Evolutionary conservation across 805 yeast genomes (phyloP).

Genomic region (Suhomyces kilbournensis): DNA sequence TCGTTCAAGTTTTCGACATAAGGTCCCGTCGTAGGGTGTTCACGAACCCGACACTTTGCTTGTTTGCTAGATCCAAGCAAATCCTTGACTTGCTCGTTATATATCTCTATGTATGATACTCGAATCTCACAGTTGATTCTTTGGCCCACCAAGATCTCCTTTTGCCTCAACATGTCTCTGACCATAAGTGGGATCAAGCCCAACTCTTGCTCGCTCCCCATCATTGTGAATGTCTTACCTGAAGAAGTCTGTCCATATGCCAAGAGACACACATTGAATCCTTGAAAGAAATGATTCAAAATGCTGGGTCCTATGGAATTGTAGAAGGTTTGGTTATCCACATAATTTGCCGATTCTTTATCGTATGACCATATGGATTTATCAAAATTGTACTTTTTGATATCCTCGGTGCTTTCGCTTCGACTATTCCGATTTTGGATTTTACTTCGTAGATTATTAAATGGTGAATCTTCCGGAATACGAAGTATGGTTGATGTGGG

Average conservation of each 20-base stretch:
- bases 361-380: slow-evolving; percentile 50
- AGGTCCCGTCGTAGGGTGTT: slow-evolving; percentile 63
- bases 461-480: slow-evolving; percentile 22
- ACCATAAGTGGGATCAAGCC: slow-evolving; percentile 47
- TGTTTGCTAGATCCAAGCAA: slow-evolving; percentile 35
- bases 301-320: slow-evolving; percentile 54
- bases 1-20: slow-evolving; percentile 68
- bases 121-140: slow-evolving; percentile 38
- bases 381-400: slow-evolving; percentile 49
- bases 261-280: slow-evolving; percentile 40
- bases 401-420: slow-evolving; percentile 10
- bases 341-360: slow-evolving; percentile 28
- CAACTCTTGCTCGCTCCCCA: slow-evolving; percentile 34
- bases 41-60: slow-evolving; percentile 53
- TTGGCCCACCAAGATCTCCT: slow-evolving; percentile 34
- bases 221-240: slow-evolving; percentile 44
- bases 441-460: slow-evolving; percentile 6
- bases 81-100: slow-evolving; percentile 75
- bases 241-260: slow-evolving; percentile 46
- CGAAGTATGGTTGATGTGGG: slow-evolving; percentile 15
- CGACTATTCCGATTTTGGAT: neutral
- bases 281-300: slow-evolving; percentile 46
- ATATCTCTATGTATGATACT: slow-evolving; percentile 69
- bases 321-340: slow-evolving; percentile 52
- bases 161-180: slow-evolving; percentile 47